Evolutionary conservation across 108 stramenopile genomes (phyloP).

Genomic region (Epithemia pelagica): DNA sequence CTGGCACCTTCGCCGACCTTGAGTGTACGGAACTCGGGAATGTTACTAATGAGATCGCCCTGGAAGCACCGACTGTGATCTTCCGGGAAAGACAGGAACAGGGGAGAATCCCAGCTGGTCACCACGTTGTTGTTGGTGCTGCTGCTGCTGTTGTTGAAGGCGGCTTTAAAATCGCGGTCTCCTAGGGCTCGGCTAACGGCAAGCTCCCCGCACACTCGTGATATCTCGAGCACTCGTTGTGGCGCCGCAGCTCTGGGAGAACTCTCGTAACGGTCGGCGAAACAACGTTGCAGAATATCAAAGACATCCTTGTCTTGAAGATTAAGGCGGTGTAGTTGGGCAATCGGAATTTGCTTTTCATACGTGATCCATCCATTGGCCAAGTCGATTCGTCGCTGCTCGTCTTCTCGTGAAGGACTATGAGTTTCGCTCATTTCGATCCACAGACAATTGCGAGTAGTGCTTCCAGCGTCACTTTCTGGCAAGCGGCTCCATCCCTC

Average conservation of each 20-base stretch:
- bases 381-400: slow-evolving; percentile 50
- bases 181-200: slow-evolving; percentile 79
- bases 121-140: slow-evolving; percentile 4
- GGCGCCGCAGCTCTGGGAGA: slow-evolving; percentile 47
- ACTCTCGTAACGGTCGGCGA: slow-evolving; percentile 39
- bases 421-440: slow-evolving; percentile 65
- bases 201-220: slow-evolving; percentile 76
- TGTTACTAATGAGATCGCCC: slow-evolving; percentile 66
- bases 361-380: slow-evolving; percentile 79
- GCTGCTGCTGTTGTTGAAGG: slow-evolving; percentile 34
- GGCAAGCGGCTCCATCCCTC: slow-evolving; percentile 34
- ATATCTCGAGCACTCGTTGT: slow-evolving; percentile 58
- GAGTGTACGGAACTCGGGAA: slow-evolving; percentile 51
- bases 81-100: slow-evolving; percentile 58
- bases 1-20: slow-evolving; percentile 23
- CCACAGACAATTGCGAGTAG: slow-evolving; percentile 36
- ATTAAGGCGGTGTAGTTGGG: slow-evolving; percentile 66
- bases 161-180: slow-evolving; percentile 77
- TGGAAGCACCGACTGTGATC: slow-evolving; percentile 53
- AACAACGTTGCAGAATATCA: slow-evolving; percentile 63
- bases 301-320: slow-evolving; percentile 64
- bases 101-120: slow-evolving; percentile 45
- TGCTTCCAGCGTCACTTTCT: slow-evolving; percentile 15
- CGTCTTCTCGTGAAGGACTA: slow-evolving; percentile 51
- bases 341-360: slow-evolving; percentile 64